Evolutionary conservation across 164 flowering plant genomes (phyloP).

Genomic region (Liquidambar formosana): DNA sequence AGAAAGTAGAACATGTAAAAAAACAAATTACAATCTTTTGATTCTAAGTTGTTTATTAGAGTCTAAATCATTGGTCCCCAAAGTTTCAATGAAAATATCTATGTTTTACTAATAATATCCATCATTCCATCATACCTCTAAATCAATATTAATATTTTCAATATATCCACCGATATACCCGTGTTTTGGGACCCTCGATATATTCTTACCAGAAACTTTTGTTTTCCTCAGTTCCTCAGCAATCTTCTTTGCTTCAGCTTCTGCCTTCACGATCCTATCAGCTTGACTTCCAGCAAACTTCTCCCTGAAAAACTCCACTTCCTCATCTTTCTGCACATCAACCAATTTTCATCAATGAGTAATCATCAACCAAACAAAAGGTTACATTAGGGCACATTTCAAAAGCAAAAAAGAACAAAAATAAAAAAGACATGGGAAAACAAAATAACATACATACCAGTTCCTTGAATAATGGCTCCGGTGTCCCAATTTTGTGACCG

Average conservation of each 20-base stretch:
- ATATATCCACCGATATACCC: no score
- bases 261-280: constrained; percentile 70
- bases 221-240: constrained; percentile 69
- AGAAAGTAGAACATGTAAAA: no score
- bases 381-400: no score
- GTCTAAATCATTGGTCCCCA: no score
- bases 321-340: constrained; percentile 67
- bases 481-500: constrained; percentile 80
- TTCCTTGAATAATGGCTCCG: constrained; percentile 80
- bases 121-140: no score
- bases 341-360: constrained; percentile 1
- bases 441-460: constrained; percentile 45
- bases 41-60: no score
- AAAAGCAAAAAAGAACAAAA: constrained; percentile 1
- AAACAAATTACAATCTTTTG: no score
- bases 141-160: no score
- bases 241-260: constrained; percentile 60
- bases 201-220: constrained; percentile 62
- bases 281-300: constrained; percentile 97
- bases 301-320: constrained; percentile 48
- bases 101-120: no score
- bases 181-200: no score
- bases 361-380: background rate
- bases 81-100: no score
- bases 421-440: background rate